A percentile compares a stretch with the other conserved stretches of the same genome.
Conservation (phyloP, 2,329 filamentous ascomycete species). For the Botrytis galanthina region DNA sequence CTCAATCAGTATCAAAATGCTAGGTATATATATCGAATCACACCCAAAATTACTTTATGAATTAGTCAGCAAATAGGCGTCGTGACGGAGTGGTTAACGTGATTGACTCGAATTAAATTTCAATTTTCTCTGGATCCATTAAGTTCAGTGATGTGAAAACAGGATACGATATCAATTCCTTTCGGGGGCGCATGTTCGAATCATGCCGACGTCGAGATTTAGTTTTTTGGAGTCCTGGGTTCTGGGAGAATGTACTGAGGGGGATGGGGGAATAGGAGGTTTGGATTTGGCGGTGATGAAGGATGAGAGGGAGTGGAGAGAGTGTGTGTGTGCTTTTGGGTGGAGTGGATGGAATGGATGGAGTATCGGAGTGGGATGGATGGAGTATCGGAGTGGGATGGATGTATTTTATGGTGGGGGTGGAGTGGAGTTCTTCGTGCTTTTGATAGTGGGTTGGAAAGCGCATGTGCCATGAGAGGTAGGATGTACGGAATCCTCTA, state of each 20-base stretch:
- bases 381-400: not conserved
- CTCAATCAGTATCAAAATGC: not conserved
- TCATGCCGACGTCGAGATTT: not conserved
- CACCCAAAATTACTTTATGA: not conserved
- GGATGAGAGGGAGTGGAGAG: not conserved
- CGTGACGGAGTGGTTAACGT: slow-evolving; percentile 11
- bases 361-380: too few relatives aligned
- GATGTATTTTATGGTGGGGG: not conserved
- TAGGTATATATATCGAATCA: not conserved
- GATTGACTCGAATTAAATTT: not conserved
- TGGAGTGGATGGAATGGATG: too few relatives aligned
- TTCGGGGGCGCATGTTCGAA: slow-evolving; percentile 8
- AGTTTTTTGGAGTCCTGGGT: not conserved
- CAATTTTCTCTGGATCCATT: accelerated
- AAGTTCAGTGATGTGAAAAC: accelerated
- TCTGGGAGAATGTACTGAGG: not conserved
- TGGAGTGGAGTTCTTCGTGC: not conserved
- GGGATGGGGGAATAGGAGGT: too few relatives aligned
- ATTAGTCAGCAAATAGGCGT: slow-evolving; percentile 1
- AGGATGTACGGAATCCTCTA: too few relatives aligned
- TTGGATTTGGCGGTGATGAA: not conserved
- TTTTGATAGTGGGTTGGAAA: not conserved
- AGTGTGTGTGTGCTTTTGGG: too few relatives aligned
- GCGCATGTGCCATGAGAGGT: not conserved
- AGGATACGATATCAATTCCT: not conserved